Evolutionary conservation across 345 rosid genomes (phyloP).

Genomic region (Linum lewisii): DNA sequence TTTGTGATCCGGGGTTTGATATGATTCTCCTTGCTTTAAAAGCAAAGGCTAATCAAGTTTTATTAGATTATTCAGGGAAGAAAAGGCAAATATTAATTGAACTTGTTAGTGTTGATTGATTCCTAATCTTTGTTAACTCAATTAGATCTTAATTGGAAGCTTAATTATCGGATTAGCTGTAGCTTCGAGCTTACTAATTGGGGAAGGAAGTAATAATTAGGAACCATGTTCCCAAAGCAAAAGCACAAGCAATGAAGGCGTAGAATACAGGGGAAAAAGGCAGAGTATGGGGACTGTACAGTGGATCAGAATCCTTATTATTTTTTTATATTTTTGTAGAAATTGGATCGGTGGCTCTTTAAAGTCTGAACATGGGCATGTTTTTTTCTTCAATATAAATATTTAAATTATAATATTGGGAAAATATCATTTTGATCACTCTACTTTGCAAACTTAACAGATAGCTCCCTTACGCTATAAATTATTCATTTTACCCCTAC

Average conservation of each 20-base stretch:
- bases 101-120: not conserved
- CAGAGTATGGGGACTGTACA: not conserved
- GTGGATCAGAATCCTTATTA: conserved; percentile 9
- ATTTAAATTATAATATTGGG: no score
- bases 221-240: conserved; percentile 27
- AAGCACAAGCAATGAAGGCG: not conserved
- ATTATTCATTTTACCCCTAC: no score
- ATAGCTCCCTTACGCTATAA: no score
- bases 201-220: conserved; percentile 18
- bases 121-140: not conserved
- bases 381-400: no score
- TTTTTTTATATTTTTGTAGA: not conserved
- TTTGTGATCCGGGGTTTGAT: conserved; percentile 12
- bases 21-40: conserved; percentile 31
- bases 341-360: conserved; percentile 10
- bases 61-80: conserved; percentile 4
- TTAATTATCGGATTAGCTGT: no score
- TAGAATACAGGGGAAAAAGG: not conserved
- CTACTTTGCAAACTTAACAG: no score
- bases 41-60: conserved; percentile 25
- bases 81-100: conserved; percentile 17
- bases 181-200: no score
- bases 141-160: not conserved
- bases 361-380: conserved; percentile 23
- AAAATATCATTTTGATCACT: no score